Evolutionary conservation across 2,329 filamentous ascomycete species (phyloP).

Genomic region (Fusarium cyanostomum): DNA sequence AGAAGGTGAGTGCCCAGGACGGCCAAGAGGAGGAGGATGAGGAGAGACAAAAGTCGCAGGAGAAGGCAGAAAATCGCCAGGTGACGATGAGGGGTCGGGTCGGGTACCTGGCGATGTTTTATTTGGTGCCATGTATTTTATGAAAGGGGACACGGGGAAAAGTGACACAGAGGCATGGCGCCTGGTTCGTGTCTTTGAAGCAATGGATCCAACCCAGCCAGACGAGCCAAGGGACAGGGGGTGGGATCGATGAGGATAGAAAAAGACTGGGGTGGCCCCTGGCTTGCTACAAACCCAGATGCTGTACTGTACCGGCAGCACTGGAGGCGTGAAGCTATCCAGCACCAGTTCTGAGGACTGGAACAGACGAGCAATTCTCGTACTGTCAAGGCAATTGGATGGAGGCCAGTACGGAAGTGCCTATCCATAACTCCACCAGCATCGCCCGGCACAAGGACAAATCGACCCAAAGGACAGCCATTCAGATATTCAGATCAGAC

Average conservation of each 20-base stretch:
- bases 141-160: constrained; percentile 46
- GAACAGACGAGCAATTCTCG: constrained; percentile 17
- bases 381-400: constrained; percentile 18
- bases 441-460: constrained; percentile 1
- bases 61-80: constrained; percentile 23
- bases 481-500: constrained; percentile 5
- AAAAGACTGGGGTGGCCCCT: constrained; percentile 28
- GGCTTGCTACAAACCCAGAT: constrained; percentile 21
- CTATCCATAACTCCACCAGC: constrained; percentile 5
- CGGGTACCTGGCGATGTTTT: constrained; percentile 44
- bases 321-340: constrained; percentile 34
- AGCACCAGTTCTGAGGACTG: constrained; percentile 14
- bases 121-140: constrained; percentile 46
- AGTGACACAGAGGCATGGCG: constrained; percentile 44
- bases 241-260: constrained; percentile 39
- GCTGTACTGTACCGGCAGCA: neutral
- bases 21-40: constrained; percentile 12
- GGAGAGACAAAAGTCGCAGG: constrained; percentile 23
- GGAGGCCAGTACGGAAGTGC: constrained; percentile 13
- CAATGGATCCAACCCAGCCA: constrained; percentile 43
- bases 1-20: constrained; percentile 13
- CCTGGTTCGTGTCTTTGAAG: constrained; percentile 46
- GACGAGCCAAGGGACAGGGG: constrained; percentile 40
- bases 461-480: constrained; percentile 2
- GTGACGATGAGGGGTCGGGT: constrained; percentile 42